Conservation (phyloP, 208 protist species). For the Leishmania lainsoni region DNA sequence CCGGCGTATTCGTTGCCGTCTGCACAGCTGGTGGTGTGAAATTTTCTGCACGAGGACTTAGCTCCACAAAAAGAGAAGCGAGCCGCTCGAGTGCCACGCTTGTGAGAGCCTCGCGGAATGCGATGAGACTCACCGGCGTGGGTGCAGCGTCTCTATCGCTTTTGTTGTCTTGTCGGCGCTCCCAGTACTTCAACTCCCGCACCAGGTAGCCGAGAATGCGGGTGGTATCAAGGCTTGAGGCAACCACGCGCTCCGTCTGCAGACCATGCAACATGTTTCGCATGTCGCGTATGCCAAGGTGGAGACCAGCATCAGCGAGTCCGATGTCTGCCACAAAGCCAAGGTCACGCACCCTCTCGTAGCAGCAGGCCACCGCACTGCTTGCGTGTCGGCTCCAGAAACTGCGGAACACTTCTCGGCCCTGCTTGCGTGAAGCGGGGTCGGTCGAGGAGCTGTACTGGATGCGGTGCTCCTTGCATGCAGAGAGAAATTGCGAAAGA, state of each 20-base stretch:
- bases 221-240: constrained; percentile 50
- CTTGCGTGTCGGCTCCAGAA: constrained; percentile 70
- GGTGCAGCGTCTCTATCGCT: not conserved
- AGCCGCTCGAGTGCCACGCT: constrained; percentile 64
- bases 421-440: constrained; percentile 32
- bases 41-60: constrained; percentile 12
- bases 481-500: constrained; percentile 63
- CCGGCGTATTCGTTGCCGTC: constrained; percentile 5
- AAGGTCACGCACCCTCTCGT: constrained; percentile 57
- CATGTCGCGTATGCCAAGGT: constrained; percentile 44
- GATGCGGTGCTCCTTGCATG: constrained; percentile 52
- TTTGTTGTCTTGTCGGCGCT: constrained; percentile 7
- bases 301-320: constrained; percentile 59
- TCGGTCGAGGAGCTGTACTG: constrained; percentile 39
- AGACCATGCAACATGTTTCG: constrained; percentile 37
- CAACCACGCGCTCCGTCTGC: constrained; percentile 32
- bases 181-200: constrained; percentile 52
- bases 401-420: constrained; percentile 37
- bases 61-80: constrained; percentile 58
- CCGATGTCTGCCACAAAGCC: constrained; percentile 68
- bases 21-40: not conserved
- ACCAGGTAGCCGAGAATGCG: constrained; percentile 64
- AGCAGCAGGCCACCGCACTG: constrained; percentile 63
- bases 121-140: constrained; percentile 13
- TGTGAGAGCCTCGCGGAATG: constrained; percentile 43